These are phyloP conservation scores for Ogataea dorogensis DNA, from an alignment of 805 yeast genomes.

Conservation along the genomic window DNA sequence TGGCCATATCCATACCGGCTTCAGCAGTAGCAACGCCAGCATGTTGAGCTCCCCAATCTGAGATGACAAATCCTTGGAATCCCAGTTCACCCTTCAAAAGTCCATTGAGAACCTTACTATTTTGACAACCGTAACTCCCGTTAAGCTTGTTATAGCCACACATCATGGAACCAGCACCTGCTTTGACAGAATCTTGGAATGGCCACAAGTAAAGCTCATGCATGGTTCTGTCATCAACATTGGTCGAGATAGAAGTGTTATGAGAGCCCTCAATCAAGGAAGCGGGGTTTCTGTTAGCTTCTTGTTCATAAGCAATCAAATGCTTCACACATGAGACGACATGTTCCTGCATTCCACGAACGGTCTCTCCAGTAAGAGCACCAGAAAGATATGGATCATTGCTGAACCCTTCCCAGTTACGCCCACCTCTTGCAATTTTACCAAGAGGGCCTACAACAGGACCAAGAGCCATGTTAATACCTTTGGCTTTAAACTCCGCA, in stretches of 20 bases:
- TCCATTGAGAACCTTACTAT: constrained; percentile 52
- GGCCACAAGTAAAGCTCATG: constrained; percentile 67
- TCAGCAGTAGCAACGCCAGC: constrained; percentile 54
- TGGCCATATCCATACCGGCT: constrained; percentile 63
- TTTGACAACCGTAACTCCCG: constrained; percentile 58
- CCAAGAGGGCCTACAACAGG: constrained; percentile 64
- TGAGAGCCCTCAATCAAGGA: constrained; percentile 35
- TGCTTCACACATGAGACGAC: constrained; percentile 58
- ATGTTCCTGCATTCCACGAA: constrained; percentile 58
- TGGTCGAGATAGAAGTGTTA: constrained; percentile 44
- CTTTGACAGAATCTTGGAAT: constrained; percentile 58
- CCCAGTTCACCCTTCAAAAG: constrained; percentile 60
- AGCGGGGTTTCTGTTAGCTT: constrained; percentile 47
- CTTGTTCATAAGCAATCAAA: constrained; percentile 62
- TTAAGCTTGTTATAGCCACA: constrained; percentile 59
- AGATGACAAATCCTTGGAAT: constrained; percentile 64
- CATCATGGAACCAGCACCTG: constrained; percentile 63
- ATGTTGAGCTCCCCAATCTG: constrained; percentile 68
- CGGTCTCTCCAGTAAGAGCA: constrained; percentile 48
- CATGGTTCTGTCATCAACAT: constrained; percentile 59
- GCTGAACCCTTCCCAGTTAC: constrained; percentile 65
- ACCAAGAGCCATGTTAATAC: constrained; percentile 54
- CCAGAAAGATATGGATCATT: constrained; percentile 64
- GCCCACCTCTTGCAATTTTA: constrained; percentile 58
- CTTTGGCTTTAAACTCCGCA: constrained; percentile 51